phyloP scores from a whole-genome alignment of 2,329 filamentous ascomycete genomes.

The Pseudopithomyces maydicus region DNA sequence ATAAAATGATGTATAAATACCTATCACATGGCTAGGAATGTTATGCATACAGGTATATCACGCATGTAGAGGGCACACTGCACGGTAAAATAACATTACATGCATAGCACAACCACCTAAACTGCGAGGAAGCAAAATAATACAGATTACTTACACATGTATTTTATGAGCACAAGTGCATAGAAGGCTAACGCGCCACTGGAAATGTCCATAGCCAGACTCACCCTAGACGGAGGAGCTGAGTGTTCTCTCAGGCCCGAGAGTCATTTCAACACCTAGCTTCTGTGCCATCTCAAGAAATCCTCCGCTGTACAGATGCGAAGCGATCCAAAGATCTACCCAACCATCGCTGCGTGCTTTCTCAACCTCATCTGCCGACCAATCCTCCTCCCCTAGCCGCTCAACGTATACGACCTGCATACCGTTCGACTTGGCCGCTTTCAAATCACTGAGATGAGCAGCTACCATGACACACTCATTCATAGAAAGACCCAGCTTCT shows the following conservation, averaged over 20 bases:
- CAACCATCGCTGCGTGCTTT: slow-evolving; percentile 61
- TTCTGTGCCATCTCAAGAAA: slow-evolving; percentile 51
- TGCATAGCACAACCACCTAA: too few relatives aligned
- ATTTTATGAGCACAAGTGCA: too few relatives aligned
- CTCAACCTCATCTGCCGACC: slow-evolving; percentile 56
- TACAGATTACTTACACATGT: too few relatives aligned
- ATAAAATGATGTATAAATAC: too few relatives aligned
- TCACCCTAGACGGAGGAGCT: slow-evolving; percentile 19
- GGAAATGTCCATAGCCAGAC: background rate
- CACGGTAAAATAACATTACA: too few relatives aligned
- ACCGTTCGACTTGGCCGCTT: slow-evolving; percentile 67
- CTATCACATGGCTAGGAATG: too few relatives aligned
- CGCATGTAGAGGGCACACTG: too few relatives aligned
- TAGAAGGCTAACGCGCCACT: too few relatives aligned
- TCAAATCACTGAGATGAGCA: slow-evolving; percentile 72
- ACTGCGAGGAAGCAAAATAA: too few relatives aligned
- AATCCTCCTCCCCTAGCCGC: slow-evolving; percentile 68
- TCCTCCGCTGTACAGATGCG: slow-evolving; percentile 54
- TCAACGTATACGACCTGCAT: slow-evolving; percentile 77
- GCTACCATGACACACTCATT: slow-evolving; percentile 76
- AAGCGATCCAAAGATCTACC: slow-evolving; percentile 62
- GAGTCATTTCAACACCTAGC: slow-evolving; percentile 35
- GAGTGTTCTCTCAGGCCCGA: slow-evolving; percentile 9
- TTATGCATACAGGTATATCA: too few relatives aligned
- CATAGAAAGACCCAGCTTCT: slow-evolving; percentile 61